Conservation (phyloP, 345 rosid species). For the Erysimum cheiranthoides region DNA sequence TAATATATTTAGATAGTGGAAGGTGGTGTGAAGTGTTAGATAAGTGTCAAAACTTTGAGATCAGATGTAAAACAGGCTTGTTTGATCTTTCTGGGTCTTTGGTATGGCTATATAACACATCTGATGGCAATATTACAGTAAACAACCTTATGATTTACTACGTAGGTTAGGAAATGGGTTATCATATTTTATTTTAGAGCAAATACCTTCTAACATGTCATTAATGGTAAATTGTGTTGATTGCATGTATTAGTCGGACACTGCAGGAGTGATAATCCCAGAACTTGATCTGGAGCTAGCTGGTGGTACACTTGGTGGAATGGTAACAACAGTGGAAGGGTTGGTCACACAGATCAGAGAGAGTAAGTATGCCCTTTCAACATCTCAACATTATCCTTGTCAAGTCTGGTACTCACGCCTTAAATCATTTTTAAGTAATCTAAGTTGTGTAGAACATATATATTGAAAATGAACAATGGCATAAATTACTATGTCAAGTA, state of each 20-base stretch:
- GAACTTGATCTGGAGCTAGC: slow-evolving; percentile 90
- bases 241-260: slow-evolving; percentile 70
- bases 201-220: not conserved
- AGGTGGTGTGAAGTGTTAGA: not conserved
- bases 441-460: not conserved
- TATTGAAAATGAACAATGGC: not conserved
- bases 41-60: not conserved
- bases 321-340: slow-evolving; percentile 95
- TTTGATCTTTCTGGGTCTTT: slow-evolving; percentile 9
- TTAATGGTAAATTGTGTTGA: not conserved
- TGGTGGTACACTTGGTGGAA: slow-evolving; percentile 90
- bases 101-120: not conserved
- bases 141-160: not conserved
- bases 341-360: slow-evolving; percentile 88
- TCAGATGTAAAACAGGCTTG: not conserved
- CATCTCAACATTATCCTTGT: slow-evolving; percentile 2
- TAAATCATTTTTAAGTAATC: not conserved
- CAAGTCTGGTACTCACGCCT: not conserved
- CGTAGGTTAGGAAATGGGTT: not conserved
- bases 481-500: not conserved
- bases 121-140: not conserved
- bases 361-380: slow-evolving; percentile 61
- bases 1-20: not conserved
- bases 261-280: slow-evolving; percentile 78
- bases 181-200: not conserved